Conservation (phyloP, 805 yeast species). For the Maudiozyma barnettii region DNA sequence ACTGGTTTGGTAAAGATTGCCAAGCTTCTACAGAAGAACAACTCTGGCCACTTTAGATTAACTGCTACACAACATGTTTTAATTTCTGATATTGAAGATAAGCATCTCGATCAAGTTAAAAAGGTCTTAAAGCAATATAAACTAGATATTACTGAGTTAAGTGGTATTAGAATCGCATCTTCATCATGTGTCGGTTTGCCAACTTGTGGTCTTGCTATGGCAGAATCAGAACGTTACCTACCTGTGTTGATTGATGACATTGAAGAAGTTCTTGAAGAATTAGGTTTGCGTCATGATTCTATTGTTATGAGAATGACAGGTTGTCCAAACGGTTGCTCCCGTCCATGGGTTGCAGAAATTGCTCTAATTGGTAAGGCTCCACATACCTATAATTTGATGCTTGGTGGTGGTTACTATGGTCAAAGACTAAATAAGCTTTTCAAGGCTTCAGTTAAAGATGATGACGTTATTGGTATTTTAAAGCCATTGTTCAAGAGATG, state of each 20-base stretch:
- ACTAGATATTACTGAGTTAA: conserved; percentile 72
- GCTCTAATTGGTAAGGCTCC: conserved; percentile 93
- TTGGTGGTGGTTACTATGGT: conserved; percentile 95
- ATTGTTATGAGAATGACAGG: conserved; percentile 98
- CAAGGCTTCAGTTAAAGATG: conserved; percentile 82
- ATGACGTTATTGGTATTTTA: conserved; percentile 67
- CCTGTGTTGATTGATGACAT: conserved; percentile 75
- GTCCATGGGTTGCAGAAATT: conserved; percentile 96
- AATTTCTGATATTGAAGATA: conserved; percentile 62
- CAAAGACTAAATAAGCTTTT: conserved; percentile 85
- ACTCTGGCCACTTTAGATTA: conserved; percentile 80
- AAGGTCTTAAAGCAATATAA: conserved; percentile 58
- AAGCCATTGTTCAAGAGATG: conserved; percentile 87
- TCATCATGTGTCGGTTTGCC: conserved; percentile 98
- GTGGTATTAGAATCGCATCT: conserved; percentile 79
- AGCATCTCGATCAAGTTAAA: conserved; percentile 55
- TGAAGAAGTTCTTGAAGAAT: conserved; percentile 81
- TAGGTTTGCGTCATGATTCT: conserved; percentile 88
- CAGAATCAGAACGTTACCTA: conserved; percentile 84
- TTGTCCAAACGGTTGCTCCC: conserved; percentile 96
- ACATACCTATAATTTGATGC: conserved; percentile 85
- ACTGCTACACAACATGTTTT: conserved; percentile 94
- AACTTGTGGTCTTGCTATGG: conserved; percentile 98
- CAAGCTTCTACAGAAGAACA: conserved; percentile 44
- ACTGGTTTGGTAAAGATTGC: conserved; percentile 78